Percentiles rank a stretch among this genome's conserved stretches.
phyloP scores from a whole-genome alignment of 164 flowering plant genomes.

The Magnolia kwangsiensis region DNA sequence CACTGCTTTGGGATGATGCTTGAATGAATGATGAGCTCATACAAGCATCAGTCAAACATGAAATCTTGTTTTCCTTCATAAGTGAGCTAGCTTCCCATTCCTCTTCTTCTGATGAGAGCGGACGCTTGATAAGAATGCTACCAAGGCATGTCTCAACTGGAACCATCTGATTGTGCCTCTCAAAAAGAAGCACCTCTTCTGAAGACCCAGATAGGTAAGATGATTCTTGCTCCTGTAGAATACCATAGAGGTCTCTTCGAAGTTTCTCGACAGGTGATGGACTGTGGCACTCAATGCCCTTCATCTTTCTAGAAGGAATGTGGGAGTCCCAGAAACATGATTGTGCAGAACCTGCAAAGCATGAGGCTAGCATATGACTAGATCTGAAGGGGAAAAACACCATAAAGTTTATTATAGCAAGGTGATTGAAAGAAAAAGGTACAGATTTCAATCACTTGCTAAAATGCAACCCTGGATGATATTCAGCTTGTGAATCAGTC shows the following conservation, averaged over 20 bases:
- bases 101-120: slow-evolving; percentile 8
- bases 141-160: slow-evolving; percentile 20
- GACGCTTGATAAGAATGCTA: slow-evolving; percentile 18
- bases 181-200: slow-evolving; percentile 22
- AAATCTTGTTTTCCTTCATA: not conserved
- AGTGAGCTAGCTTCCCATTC: slow-evolving; percentile 14
- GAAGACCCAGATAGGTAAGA: slow-evolving; percentile 9
- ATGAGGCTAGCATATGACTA: not conserved
- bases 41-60: not conserved
- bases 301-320: slow-evolving; percentile 23
- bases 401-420: not conserved
- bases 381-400: not conserved
- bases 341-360: slow-evolving; percentile 10
- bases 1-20: slow-evolving; percentile 1
- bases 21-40: not conserved
- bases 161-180: slow-evolving; percentile 9
- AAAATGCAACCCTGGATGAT: not conserved
- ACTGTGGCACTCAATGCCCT: slow-evolving; percentile 5
- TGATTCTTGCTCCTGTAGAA: slow-evolving; percentile 17
- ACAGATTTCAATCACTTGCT: not conserved
- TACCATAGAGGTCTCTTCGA: slow-evolving; percentile 17
- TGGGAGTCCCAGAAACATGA: slow-evolving; percentile 12
- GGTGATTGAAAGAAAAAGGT: not conserved
- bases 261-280: slow-evolving; percentile 25
- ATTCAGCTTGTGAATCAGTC: not conserved